phyloP scores from a whole-genome alignment of 306 rosid genomes.

The Sechiopsis laciniata region DNA sequence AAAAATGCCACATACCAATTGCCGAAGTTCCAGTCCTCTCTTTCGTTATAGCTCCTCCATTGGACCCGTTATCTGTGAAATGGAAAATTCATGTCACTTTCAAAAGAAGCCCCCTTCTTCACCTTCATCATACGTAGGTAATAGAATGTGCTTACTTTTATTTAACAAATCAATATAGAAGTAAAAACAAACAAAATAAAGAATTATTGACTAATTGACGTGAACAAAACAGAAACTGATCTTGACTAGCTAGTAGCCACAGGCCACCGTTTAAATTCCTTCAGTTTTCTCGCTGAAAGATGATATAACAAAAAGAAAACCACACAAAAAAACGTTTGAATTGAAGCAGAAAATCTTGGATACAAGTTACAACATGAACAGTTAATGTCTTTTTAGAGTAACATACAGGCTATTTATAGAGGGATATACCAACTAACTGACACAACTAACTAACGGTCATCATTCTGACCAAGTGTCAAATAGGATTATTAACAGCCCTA shows the following conservation, averaged over 20 bases:
- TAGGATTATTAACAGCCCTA: no score
- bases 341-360: neutral
- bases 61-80: constrained; percentile 47
- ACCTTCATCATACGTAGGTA: neutral
- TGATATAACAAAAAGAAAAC: neutral
- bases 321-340: no score
- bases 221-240: neutral
- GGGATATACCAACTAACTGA: no score
- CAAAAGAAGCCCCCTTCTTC: neutral
- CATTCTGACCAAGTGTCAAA: no score
- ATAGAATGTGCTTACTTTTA: neutral
- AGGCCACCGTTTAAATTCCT: neutral
- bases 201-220: neutral
- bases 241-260: neutral
- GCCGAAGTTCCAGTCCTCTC: constrained; percentile 41
- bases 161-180: constrained; percentile 17
- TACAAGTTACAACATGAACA: neutral
- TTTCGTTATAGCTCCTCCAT: constrained; percentile 34
- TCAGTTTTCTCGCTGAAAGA: neutral
- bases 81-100: constrained; percentile 1
- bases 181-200: neutral
- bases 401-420: no score
- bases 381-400: neutral
- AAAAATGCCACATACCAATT: constrained; percentile 41
- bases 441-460: no score